Conservation (phyloP, 2,329 filamentous ascomycete genomes). For the Ascosphaera apis region DNA sequence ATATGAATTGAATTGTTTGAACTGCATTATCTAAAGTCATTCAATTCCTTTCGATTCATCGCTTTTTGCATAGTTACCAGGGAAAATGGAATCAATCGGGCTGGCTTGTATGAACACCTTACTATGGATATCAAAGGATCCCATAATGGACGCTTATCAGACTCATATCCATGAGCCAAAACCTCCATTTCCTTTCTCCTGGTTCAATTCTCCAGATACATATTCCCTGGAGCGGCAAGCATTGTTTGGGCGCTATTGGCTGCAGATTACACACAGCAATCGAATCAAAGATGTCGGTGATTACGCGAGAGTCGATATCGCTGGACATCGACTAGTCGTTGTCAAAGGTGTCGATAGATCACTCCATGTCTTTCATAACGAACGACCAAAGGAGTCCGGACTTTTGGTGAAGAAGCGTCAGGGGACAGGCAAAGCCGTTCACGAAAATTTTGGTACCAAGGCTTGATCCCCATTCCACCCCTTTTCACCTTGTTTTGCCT, state of each 20-base stretch:
- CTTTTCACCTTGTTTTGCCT: too few relatives aligned
- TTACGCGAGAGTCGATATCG: constrained; percentile 32
- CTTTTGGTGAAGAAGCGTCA: constrained; percentile 28
- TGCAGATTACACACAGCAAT: constrained; percentile 18
- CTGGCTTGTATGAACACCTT: too few relatives aligned
- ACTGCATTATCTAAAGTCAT: too few relatives aligned
- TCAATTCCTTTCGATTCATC: too few relatives aligned
- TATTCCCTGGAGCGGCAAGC: constrained; percentile 33
- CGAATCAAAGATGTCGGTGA: constrained; percentile 30
- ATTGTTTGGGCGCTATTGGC: constrained; percentile 33
- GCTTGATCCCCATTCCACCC: too few relatives aligned
- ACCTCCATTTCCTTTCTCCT: constrained; percentile 25
- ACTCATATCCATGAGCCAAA: too few relatives aligned
- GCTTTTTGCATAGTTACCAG: too few relatives aligned
- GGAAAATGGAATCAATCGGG: too few relatives aligned
- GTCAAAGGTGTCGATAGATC: constrained; percentile 26
- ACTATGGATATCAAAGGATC: too few relatives aligned
- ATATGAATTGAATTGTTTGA: too few relatives aligned
- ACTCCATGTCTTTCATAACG: constrained; percentile 37
- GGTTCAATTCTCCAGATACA: constrained; percentile 31
- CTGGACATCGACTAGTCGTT: constrained; percentile 33
- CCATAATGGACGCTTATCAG: too few relatives aligned
- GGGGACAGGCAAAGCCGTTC: constrained; percentile 28
- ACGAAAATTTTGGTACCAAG: too few relatives aligned
- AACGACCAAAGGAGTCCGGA: constrained; percentile 36